Conservation (phyloP, 495 filamentous ascomycete species). For the Jackrogersella minutella region DNA sequence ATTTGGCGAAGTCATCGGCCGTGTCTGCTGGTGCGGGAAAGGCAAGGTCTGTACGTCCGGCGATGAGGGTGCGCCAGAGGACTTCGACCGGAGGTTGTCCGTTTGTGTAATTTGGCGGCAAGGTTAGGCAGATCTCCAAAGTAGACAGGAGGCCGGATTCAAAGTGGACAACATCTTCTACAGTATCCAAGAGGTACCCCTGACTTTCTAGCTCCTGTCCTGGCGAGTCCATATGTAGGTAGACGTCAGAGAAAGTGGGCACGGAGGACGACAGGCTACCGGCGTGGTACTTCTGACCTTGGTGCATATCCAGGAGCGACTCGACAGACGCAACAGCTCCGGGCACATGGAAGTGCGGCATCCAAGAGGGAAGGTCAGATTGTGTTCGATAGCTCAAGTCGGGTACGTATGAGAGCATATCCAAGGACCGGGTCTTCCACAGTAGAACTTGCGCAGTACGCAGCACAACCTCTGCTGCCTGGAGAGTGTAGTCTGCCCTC, state of each 20-base stretch:
- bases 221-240: constrained; percentile 11
- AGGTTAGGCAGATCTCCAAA: constrained; percentile 9
- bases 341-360: constrained; percentile 30
- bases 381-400: constrained; percentile 16
- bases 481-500: constrained; percentile 29
- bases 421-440: constrained; percentile 24
- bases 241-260: constrained; percentile 7
- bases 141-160: constrained; percentile 13
- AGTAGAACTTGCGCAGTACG: constrained; percentile 19
- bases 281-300: constrained; percentile 23
- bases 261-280: constrained; percentile 10
- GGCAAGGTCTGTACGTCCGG: constrained; percentile 14
- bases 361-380: constrained; percentile 28
- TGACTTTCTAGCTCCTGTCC: constrained; percentile 4
- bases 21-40: constrained; percentile 27
- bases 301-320: constrained; percentile 21
- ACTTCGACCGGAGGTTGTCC: constrained; percentile 25
- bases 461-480: constrained; percentile 19
- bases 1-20: constrained; percentile 17
- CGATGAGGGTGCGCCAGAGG: constrained; percentile 33
- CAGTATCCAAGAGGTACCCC: constrained; percentile 12
- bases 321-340: constrained; percentile 26
- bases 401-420: constrained; percentile 25
- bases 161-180: constrained; percentile 21
- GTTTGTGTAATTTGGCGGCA: constrained; percentile 11